Evolutionary conservation across 805 yeast genomes (phyloP).

Genomic region (Spencermartinsiella europaea): DNA sequence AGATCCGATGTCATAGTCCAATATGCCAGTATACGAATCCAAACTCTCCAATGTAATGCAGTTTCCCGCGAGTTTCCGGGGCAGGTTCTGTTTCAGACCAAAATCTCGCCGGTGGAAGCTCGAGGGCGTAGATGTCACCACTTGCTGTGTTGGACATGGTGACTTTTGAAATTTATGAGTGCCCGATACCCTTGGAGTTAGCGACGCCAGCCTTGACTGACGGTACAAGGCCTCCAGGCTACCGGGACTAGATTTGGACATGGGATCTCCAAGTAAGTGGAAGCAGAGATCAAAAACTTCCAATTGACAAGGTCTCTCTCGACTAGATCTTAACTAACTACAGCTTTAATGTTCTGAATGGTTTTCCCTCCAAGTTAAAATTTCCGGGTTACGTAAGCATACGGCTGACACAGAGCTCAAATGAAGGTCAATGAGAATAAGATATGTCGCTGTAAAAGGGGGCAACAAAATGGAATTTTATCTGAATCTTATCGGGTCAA

Average conservation of each 20-base stretch:
- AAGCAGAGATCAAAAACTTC: too few relatives aligned
- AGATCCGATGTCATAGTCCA: slow-evolving; percentile 62
- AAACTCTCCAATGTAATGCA: slow-evolving; percentile 60
- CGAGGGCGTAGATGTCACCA: slow-evolving; percentile 62
- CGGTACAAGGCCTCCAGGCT: background rate
- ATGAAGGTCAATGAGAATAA: too few relatives aligned
- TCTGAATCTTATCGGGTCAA: too few relatives aligned
- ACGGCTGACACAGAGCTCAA: too few relatives aligned
- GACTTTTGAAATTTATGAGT: background rate
- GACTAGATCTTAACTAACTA: too few relatives aligned
- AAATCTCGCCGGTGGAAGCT: slow-evolving; percentile 62
- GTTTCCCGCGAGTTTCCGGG: slow-evolving; percentile 51
- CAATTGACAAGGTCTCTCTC: too few relatives aligned
- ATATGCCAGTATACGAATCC: slow-evolving; percentile 62
- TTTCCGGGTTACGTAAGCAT: too few relatives aligned
- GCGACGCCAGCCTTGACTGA: slow-evolving; percentile 9
- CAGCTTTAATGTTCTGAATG: too few relatives aligned
- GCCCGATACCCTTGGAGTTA: background rate
- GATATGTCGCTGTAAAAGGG: too few relatives aligned
- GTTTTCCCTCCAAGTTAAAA: too few relatives aligned
- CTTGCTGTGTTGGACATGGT: slow-evolving; percentile 62
- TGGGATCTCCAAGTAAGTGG: too few relatives aligned
- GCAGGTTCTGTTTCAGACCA: slow-evolving; percentile 70
- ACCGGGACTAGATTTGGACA: background rate
- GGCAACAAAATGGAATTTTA: too few relatives aligned